phyloP scores from a whole-genome alignment of 306 rosid genomes.

The Crotalaria pallida region DNA sequence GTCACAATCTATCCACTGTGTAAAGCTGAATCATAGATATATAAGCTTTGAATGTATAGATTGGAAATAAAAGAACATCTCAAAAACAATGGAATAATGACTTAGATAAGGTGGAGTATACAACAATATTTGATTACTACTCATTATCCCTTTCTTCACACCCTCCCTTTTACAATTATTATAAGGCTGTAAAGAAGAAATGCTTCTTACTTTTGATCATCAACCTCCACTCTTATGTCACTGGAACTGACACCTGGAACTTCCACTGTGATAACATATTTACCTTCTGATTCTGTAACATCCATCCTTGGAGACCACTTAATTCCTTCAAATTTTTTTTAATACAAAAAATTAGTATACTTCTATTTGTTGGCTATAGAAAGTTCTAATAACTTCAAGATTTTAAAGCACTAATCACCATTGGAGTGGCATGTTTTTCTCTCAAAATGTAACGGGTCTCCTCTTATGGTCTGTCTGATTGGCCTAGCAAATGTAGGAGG shows the following conservation, averaged over 20 bases:
- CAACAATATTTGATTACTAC: background rate
- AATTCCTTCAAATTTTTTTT: no score
- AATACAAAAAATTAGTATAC: conserved; percentile 1
- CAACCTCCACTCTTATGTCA: conserved; percentile 79
- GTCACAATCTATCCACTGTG: background rate
- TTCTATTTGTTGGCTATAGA: background rate
- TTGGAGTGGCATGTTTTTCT: conserved; percentile 23
- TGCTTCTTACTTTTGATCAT: conserved; percentile 64
- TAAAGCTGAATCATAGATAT: background rate
- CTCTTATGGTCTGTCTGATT: conserved; percentile 7
- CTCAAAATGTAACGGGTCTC: conserved; percentile 25
- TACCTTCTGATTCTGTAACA: conserved; percentile 60
- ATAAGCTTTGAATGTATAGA: background rate
- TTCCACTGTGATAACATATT: conserved; percentile 62
- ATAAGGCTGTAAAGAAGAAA: background rate
- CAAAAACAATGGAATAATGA: background rate
- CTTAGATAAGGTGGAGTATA: background rate
- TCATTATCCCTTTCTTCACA: background rate
- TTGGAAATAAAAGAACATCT: background rate
- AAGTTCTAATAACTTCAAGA: background rate
- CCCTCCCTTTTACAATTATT: background rate
- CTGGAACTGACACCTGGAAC: conserved; percentile 64
- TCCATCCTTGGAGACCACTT: conserved; percentile 83
- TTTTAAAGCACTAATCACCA: conserved; percentile 33
- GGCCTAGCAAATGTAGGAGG: conserved; percentile 60